Base-by-base conservation (phyloP, 192 early-diverging fungal genomes). In the Jimgerdemannia lactiflua region DNA sequence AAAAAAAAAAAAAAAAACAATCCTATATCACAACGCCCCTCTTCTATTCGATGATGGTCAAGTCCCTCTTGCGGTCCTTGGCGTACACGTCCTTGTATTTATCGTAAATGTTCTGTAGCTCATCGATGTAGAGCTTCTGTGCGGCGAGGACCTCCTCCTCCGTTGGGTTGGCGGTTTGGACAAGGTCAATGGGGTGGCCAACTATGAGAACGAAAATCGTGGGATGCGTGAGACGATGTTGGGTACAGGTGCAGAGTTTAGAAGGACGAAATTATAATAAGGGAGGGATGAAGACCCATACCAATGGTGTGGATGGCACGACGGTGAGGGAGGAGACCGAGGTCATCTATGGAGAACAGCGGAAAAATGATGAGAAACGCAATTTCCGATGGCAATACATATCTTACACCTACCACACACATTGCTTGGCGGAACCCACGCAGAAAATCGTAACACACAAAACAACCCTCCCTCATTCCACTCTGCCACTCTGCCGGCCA, bases 31-130 rank as follows among this genome's bases (percentile, higher is more conserved):
- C 29, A 29, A 29, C 29, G 29, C 29, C 29, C 29, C 29, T 29
- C 29, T 29, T 71, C 73, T 85, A 94, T 68, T 92, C 91, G 9
- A 93, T 78, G 44, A 95, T 85, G 10, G 76, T 77, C 71, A 95
- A 81, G 42, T 92, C 92, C 69, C 84, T 81, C 42, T 82, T 89
- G 43, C 92, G 85, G 71, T 90, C 79, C 17, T 85, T 86, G 18
- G 91, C 88, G 65, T 93, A 93, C 42, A 87, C 78, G 69, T 94
- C 91, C 83, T 94, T 94, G 84, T 93, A 87, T 20, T 79, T 76
- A 42, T 94, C 82, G 81, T 86, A 94, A 19, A 95, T 84, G 6
- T 42, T 29, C 77, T 88, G 49, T 64, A 95, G 75, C 42, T 80
- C 91, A 39, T 89, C 86, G 74, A 95, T 86, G 71, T 95, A 95